Conservation (phyloP, 2,329 filamentous ascomycete genomes). For the Trichoderma sp. region DNA sequence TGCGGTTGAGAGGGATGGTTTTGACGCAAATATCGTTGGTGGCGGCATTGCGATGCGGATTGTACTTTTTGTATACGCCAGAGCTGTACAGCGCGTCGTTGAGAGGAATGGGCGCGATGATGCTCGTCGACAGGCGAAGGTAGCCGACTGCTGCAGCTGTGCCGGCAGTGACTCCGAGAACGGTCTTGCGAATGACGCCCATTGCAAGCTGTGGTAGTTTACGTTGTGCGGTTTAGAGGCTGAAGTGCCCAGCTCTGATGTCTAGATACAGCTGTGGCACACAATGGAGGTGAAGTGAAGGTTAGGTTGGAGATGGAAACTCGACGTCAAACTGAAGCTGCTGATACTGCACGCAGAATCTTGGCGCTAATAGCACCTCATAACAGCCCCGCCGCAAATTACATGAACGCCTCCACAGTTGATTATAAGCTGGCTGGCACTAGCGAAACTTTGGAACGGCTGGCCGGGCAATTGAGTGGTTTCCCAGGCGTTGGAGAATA, state of each 20-base stretch:
- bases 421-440: not conserved
- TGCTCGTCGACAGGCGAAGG: conserved; percentile 8
- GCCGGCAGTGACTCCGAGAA: not conserved
- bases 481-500: too few relatives aligned
- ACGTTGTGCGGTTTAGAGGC: not conserved
- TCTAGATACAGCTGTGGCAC: not conserved
- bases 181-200: conserved; percentile 14
- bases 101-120: conserved; percentile 19
- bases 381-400: not conserved
- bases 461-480: not conserved
- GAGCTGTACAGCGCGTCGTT: conserved; percentile 19
- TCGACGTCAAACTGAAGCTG: not conserved
- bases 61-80: conserved; percentile 56
- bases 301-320: not conserved
- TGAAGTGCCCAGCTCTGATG: not conserved
- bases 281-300: not conserved
- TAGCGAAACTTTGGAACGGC: not conserved
- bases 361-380: not conserved
- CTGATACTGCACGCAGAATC: not conserved
- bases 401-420: not conserved
- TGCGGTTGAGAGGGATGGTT: conserved; percentile 61
- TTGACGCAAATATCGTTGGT: conserved; percentile 67
- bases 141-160: conserved; percentile 17
- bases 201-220: not conserved
- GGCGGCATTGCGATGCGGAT: conserved; percentile 62